phyloP scores from a whole-genome alignment of 2,329 filamentous ascomycete genomes.

The Claviceps humidiphila region DNA sequence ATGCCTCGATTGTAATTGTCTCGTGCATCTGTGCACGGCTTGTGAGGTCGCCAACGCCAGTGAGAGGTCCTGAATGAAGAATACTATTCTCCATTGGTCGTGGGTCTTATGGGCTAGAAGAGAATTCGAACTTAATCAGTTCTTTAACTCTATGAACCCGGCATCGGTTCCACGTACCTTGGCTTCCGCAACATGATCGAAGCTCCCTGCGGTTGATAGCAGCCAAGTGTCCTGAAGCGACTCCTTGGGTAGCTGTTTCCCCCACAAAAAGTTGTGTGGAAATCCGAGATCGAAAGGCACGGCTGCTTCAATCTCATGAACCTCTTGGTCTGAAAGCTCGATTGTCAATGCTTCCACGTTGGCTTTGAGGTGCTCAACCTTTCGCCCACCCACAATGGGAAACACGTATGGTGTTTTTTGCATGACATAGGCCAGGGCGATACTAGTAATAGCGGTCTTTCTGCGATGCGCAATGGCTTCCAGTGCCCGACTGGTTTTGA shows the following conservation, averaged over 20 bases:
- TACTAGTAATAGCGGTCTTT: conserved; percentile 29
- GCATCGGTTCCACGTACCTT: conserved; percentile 16
- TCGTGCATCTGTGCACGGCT: background rate
- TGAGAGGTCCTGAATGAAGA: conserved; percentile 17
- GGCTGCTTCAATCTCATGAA: conserved; percentile 51
- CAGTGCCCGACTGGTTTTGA: conserved; percentile 31
- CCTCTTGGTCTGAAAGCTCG: conserved; percentile 45
- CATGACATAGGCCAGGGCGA: conserved; percentile 61
- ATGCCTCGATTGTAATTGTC: background rate
- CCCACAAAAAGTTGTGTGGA: conserved; percentile 46
- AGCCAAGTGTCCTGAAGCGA: conserved; percentile 28
- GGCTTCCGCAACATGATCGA: conserved; percentile 34
- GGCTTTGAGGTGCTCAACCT: conserved; percentile 52
- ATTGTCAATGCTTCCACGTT: conserved; percentile 58
- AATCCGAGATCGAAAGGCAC: conserved; percentile 53
- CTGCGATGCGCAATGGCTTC: conserved; percentile 36
- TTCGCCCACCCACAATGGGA: conserved; percentile 59
- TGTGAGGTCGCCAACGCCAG: conserved; percentile 20
- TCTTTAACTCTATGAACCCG: background rate
- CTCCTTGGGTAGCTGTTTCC: conserved; percentile 22
- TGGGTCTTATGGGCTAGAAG: conserved; percentile 26
- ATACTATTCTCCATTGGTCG: conserved; percentile 29
- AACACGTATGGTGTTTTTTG: conserved; percentile 60
- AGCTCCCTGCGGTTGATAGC: conserved; percentile 31
- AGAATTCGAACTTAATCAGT: background rate